phyloP scores from a whole-genome alignment of 2,329 filamentous ascomycete genomes.

The Metarhizium guizhouense region DNA sequence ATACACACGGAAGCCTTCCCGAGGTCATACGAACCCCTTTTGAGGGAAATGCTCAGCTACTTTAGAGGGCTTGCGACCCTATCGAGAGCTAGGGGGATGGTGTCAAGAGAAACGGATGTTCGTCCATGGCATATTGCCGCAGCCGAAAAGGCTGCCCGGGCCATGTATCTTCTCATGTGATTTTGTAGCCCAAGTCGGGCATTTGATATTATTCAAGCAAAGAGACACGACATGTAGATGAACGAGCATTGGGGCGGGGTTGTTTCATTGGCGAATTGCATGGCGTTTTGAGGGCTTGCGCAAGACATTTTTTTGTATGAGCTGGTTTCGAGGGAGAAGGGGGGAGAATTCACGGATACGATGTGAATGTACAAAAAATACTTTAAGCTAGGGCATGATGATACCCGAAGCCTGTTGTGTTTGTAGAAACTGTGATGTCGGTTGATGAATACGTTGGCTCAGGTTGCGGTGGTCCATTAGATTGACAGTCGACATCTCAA shows the following conservation, averaged over 20 bases:
- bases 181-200: constrained; percentile 10
- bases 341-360: not conserved
- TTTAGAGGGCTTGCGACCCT: constrained; percentile 62
- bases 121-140: constrained; percentile 71
- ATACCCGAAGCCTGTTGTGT: too few species aligned
- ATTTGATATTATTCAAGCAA: constrained; percentile 6
- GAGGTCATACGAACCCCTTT: constrained; percentile 50
- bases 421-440: too few species aligned
- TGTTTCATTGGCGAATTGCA: constrained; percentile 1
- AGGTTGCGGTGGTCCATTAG: too few species aligned
- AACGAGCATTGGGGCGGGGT: constrained; percentile 1
- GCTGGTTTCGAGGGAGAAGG: not conserved
- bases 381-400: not conserved
- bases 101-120: constrained; percentile 50
- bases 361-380: not conserved
- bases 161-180: constrained; percentile 57
- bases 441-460: too few species aligned
- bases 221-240: not conserved
- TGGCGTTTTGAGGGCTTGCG: not conserved
- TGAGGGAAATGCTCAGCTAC: constrained; percentile 62
- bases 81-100: constrained; percentile 55
- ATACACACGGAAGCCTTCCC: constrained; percentile 45
- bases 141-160: constrained; percentile 59
- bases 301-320: not conserved
- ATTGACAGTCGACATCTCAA: too few species aligned